Evolutionary conservation across 192 early-diverging fungal genomes (phyloP), one percentile per base, ranked within the genome.

Genomic region (Entomortierella beljakovae): DNA sequence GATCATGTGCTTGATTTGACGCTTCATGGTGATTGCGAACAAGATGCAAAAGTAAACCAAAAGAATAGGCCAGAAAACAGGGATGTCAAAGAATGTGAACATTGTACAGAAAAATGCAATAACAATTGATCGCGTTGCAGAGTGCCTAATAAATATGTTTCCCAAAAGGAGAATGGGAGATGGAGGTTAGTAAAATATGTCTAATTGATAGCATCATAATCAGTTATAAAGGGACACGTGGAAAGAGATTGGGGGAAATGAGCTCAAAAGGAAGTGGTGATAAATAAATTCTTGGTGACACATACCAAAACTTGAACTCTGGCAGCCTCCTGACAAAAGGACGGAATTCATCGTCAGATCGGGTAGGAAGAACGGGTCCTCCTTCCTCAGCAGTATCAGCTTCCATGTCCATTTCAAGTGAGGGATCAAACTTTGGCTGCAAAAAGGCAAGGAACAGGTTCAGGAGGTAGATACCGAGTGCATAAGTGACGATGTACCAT

Each of bases 31-130:
- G 38, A 99, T 81, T 26, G 90, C 85, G 79, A 98, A 96, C 29
- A 99, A 86, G 70, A 97, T 90, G 56, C 95, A 82, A 82, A 98
- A 99, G 86, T 99, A 99, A 33, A 98, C 88, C 80, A 99, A 81
- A 46, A 99, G 87, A 69, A 99, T 99, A 5, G 98, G 98, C 98
- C 98, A 99, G 84, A 96, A 99, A 4, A 99, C 98, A 28, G 98
- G 98, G 52, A 99, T 89, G 70, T 99, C 96, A 73, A 98, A 91
- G 60, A 94, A 80, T 16, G 87, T 61, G 82, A 96, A 92, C 68
- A 97, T 86, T 52, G 96, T 94, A 86, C 96, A 97, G 42, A 96
- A 80, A 55, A 97, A 83, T 20, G 97, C 91, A 61, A 97, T 89
- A 52, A 90, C 40, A 37, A 95, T 90, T 1, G 95, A 96, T 61